A percentile compares a stretch with the other conserved stretches of the same genome.
phyloP scores from a whole-genome alignment of 805 yeast genomes.

The Teunomyces gatunensis region DNA sequence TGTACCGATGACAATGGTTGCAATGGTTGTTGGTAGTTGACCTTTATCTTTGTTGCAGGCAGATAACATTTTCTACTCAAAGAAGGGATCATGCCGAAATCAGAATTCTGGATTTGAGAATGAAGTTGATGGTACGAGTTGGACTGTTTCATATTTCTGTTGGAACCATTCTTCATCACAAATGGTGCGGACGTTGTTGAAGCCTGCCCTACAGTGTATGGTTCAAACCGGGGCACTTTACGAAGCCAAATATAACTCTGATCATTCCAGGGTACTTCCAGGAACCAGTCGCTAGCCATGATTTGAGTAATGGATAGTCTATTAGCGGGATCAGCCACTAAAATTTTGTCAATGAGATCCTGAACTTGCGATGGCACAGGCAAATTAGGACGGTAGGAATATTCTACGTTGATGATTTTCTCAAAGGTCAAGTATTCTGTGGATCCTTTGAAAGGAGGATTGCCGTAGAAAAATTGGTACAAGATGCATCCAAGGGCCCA shows the following conservation, averaged over 20 bases:
- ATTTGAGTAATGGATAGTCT: constrained; percentile 34
- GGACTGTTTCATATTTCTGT: constrained; percentile 36
- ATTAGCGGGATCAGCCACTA: constrained; percentile 30
- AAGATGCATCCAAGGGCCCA: constrained; percentile 94
- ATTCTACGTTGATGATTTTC: constrained; percentile 76
- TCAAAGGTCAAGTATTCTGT: constrained; percentile 87
- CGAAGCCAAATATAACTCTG: constrained; percentile 36
- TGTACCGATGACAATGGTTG: not conserved
- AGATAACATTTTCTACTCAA: not conserved
- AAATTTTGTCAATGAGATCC: constrained; percentile 29
- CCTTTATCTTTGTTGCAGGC: constrained; percentile 10
- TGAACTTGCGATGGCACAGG: constrained; percentile 30
- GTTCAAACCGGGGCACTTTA: constrained; percentile 28
- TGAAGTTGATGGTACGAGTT: constrained; percentile 39
- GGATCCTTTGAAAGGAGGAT: constrained; percentile 85
- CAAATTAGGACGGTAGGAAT: constrained; percentile 39
- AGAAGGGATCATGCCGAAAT: constrained; percentile 14
- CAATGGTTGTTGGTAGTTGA: constrained; percentile 1
- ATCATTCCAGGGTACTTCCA: constrained; percentile 40
- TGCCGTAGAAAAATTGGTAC: constrained; percentile 77
- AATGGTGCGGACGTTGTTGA: not conserved
- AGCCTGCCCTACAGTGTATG: constrained; percentile 10
- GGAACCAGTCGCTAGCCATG: constrained; percentile 35
- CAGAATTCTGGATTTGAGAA: constrained; percentile 34
- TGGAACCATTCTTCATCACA: constrained; percentile 33